Percentiles rank a stretch among this genome's conserved stretches.
phyloP scores from a whole-genome alignment of 2,329 filamentous ascomycete species.

The Xylariaceae sp. region DNA sequence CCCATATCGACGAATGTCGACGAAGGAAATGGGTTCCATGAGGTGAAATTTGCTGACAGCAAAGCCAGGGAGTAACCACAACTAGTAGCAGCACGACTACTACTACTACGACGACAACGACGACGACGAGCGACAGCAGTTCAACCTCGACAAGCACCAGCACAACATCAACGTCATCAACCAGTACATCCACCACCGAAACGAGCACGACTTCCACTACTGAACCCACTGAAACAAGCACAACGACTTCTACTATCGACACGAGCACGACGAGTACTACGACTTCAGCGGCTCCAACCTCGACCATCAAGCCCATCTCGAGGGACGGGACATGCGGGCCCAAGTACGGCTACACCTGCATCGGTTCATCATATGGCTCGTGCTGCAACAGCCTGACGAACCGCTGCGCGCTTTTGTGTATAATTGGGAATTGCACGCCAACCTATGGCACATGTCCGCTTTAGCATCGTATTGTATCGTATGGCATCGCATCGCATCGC shows the following conservation, averaged over 20 bases:
- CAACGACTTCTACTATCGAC: slow-evolving; percentile 4
- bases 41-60: neutral
- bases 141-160: slow-evolving; percentile 17
- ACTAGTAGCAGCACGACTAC: neutral
- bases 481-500: neutral
- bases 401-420: slow-evolving; percentile 18
- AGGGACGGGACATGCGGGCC: slow-evolving; percentile 22
- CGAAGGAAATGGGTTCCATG: neutral
- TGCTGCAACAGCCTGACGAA: slow-evolving; percentile 19
- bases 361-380: slow-evolving; percentile 15
- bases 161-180: slow-evolving; percentile 18
- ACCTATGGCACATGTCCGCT: slow-evolving; percentile 18
- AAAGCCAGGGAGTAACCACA: neutral
- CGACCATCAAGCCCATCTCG: slow-evolving; percentile 16
- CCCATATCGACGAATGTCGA: neutral
- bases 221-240: slow-evolving; percentile 16
- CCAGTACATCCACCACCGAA: slow-evolving; percentile 14
- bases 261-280: slow-evolving; percentile 13
- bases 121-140: slow-evolving; percentile 11
- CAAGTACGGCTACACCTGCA: slow-evolving; percentile 19
- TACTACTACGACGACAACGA: neutral
- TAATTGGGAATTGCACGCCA: slow-evolving; percentile 19
- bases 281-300: slow-evolving; percentile 15
- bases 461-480: neutral
- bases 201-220: slow-evolving; percentile 19